A percentile compares a stretch with the other conserved stretches of the same genome.
These are phyloP conservation scores for Arachnomyces sp. DNA, from an alignment of 2,329 filamentous ascomycete genomes.

Conservation along the genomic window DNA sequence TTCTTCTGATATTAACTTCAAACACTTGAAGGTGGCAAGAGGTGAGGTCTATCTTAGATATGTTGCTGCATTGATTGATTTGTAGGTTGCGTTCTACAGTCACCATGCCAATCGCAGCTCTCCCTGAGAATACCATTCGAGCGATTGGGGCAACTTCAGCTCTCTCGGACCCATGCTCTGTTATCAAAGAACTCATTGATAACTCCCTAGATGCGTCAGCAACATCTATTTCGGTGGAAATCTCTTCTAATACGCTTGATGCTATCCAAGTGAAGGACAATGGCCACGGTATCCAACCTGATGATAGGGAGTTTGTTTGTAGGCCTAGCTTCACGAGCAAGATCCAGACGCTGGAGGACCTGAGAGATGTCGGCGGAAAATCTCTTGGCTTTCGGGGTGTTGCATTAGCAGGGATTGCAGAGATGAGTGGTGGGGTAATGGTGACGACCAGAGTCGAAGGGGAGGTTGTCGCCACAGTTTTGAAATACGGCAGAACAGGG, in stretches of 20 bases:
- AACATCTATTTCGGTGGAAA: slow-evolving; percentile 49
- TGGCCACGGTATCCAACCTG: slow-evolving; percentile 51
- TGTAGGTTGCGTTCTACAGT: not conserved
- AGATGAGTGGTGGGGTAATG: slow-evolving; percentile 45
- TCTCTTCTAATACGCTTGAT: slow-evolving; percentile 52
- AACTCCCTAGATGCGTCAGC: slow-evolving; percentile 59
- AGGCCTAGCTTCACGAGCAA: slow-evolving; percentile 57
- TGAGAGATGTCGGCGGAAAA: slow-evolving; percentile 46
- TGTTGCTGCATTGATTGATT: not conserved
- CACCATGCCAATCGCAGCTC: slow-evolving; percentile 39
- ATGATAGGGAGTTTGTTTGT: slow-evolving; percentile 49
- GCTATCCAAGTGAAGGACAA: slow-evolving; percentile 57
- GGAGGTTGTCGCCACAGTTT: slow-evolving; percentile 44
- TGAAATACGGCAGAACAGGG: slow-evolving; percentile 46
- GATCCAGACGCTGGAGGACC: slow-evolving; percentile 49
- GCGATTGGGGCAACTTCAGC: slow-evolving; percentile 51
- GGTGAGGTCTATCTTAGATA: not conserved
- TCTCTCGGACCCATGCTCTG: slow-evolving; percentile 47
- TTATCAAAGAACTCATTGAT: slow-evolving; percentile 58
- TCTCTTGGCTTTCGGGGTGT: slow-evolving; percentile 58
- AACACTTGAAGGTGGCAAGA: too few relatives aligned
- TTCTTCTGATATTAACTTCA: not conserved
- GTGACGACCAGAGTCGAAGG: slow-evolving; percentile 51
- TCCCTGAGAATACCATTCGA: slow-evolving; percentile 36
- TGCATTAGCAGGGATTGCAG: slow-evolving; percentile 53